Conservation (phyloP, 139 green algal species). For the Deuterostichococcus epilithicus region DNA sequence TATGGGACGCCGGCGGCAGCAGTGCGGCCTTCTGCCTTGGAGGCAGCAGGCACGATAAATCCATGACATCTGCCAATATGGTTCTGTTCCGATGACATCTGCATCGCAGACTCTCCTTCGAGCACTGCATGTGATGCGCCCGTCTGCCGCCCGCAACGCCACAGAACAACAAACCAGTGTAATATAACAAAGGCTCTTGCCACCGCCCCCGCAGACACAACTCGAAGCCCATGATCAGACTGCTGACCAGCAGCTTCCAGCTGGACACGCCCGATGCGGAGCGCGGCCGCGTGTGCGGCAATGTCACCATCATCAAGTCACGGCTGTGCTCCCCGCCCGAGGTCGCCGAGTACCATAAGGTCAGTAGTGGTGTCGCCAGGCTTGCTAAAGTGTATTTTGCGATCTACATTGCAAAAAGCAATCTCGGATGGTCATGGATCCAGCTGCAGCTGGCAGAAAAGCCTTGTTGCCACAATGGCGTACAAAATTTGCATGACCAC, state of each 20-base stretch:
- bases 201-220: neutral
- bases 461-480: neutral
- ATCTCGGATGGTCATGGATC: neutral
- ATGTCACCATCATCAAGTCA: slow-evolving; percentile 16
- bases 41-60: neutral
- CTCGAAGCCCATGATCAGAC: neutral
- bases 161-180: no score
- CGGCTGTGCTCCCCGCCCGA: slow-evolving; percentile 31
- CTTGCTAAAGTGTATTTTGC: neutral
- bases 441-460: neutral
- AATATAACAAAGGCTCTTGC: no score
- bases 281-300: slow-evolving; percentile 24
- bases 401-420: neutral
- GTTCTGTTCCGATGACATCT: no score
- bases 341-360: slow-evolving; percentile 37
- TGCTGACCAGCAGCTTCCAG: neutral
- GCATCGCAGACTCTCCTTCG: no score
- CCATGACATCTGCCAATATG: no score
- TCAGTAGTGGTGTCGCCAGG: neutral
- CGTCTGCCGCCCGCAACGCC: no score
- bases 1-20: neutral
- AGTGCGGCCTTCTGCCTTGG: neutral
- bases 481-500: neutral
- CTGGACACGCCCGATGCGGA: neutral
- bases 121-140: no score